phyloP scores from a whole-genome alignment of 2,329 filamentous ascomycete genomes.

The Periconia sp. region DNA sequence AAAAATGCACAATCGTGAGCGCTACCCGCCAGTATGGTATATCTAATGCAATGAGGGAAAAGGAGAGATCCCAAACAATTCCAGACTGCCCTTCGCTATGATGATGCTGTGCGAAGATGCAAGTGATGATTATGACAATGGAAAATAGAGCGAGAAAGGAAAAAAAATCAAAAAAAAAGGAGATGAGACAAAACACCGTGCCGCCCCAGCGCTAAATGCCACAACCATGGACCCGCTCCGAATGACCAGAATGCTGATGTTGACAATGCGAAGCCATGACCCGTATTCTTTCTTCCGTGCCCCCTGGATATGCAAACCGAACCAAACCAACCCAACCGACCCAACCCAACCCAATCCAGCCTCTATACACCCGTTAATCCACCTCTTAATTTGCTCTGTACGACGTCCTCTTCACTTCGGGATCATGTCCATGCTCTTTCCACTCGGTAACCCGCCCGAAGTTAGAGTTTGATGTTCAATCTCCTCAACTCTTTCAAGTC shows the following conservation, averaged over 20 bases:
- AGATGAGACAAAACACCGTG: conserved; percentile 21
- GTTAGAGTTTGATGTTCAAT: conserved; percentile 11
- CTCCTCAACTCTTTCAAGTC: conserved; percentile 8
- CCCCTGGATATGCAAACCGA: conserved; percentile 4
- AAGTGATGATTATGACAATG: conserved; percentile 13
- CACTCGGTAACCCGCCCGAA: conserved; percentile 32
- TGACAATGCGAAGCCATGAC: conserved; percentile 21
- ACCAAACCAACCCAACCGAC: no score
- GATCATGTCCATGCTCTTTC: conserved; percentile 19
- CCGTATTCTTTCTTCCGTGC: conserved; percentile 13
- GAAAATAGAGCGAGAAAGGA: conserved; percentile 17
- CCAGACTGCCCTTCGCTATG: conserved; percentile 29
- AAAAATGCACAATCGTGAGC: conserved; percentile 32
- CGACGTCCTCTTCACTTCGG: conserved; percentile 1
- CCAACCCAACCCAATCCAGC: conserved; percentile 2
- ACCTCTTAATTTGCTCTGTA: neutral
- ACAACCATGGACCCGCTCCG: conserved; percentile 35
- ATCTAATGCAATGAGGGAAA: conserved; percentile 27
- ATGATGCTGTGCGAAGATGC: conserved; percentile 24
- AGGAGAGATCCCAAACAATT: conserved; percentile 9
- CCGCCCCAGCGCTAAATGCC: conserved; percentile 42
- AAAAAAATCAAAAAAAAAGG: conserved; percentile 17
- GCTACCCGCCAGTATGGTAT: conserved; percentile 27
- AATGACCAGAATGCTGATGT: conserved; percentile 17
- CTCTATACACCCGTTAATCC: neutral